Evolutionary conservation across 2,329 filamentous ascomycete species (phyloP).

Genomic region (Aspergillus ustus): DNA sequence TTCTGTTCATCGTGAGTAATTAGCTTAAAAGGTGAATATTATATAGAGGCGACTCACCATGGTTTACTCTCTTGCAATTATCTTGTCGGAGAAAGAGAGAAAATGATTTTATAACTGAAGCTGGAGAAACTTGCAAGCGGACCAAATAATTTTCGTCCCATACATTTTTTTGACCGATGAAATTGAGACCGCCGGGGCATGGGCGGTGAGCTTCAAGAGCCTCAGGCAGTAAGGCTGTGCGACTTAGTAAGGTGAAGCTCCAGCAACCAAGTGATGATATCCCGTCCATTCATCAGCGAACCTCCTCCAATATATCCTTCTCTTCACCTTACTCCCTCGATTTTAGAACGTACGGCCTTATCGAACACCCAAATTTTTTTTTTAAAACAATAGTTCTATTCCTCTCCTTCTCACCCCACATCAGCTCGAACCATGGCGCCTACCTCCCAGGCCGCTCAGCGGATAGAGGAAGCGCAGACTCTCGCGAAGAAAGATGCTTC

Average conservation of each 20-base stretch:
- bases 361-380: background rate
- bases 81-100: constrained; percentile 18
- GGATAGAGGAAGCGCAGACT: constrained; percentile 88
- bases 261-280: constrained; percentile 28
- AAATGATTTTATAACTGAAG: constrained; percentile 16
- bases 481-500: constrained; percentile 77
- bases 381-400: constrained; percentile 16
- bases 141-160: constrained; percentile 16
- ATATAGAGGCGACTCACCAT: constrained; percentile 34
- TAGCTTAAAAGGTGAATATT: background rate
- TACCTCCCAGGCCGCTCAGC: constrained; percentile 58
- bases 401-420: constrained; percentile 16
- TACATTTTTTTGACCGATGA: constrained; percentile 32
- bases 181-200: constrained; percentile 34
- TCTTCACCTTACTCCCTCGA: constrained; percentile 1
- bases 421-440: constrained; percentile 50
- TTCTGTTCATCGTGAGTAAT: constrained; percentile 46
- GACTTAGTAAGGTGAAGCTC: constrained; percentile 22
- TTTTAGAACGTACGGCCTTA: background rate
- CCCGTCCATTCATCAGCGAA: constrained; percentile 16
- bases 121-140: constrained; percentile 1
- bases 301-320: constrained; percentile 15
- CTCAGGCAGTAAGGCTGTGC: constrained; percentile 21
- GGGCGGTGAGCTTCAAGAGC: constrained; percentile 34
- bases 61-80: constrained; percentile 22